Evolutionary conservation across 208 protist species (phyloP).

Genomic region (Trypanosoma lewisi): DNA sequence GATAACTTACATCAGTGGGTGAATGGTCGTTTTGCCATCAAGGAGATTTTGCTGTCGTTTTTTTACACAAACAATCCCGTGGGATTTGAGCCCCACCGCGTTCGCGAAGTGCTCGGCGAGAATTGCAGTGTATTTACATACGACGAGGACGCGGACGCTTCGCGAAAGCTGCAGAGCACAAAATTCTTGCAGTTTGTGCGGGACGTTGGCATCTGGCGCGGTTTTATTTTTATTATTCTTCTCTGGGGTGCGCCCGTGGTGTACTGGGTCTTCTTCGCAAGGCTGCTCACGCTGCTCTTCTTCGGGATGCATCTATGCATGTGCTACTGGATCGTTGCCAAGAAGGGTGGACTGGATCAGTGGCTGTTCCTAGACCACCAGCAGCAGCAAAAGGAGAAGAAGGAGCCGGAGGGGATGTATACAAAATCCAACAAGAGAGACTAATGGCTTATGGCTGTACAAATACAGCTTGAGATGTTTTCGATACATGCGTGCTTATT

Average conservation of each 20-base stretch:
- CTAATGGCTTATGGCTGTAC: too few relatives aligned
- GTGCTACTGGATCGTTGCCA: constrained; percentile 11
- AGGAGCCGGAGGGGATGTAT: not conserved
- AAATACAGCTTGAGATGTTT: too few relatives aligned
- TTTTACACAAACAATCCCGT: constrained; percentile 65
- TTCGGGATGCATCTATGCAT: constrained; percentile 18
- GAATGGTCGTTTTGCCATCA: constrained; percentile 73
- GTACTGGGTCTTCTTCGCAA: constrained; percentile 11
- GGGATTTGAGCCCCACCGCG: constrained; percentile 55
- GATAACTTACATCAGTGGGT: constrained; percentile 53
- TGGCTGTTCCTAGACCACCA: constrained; percentile 7
- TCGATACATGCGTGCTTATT: too few relatives aligned
- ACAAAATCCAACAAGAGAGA: not conserved
- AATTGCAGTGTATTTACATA: constrained; percentile 44
- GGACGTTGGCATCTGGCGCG: constrained; percentile 24
- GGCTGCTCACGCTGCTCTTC: constrained; percentile 22
- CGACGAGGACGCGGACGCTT: constrained; percentile 42
- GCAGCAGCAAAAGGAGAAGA: not conserved
- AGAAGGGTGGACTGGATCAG: constrained; percentile 18
- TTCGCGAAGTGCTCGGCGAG: constrained; percentile 54
- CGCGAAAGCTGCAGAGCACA: constrained; percentile 9
- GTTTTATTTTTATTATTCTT: constrained; percentile 17
- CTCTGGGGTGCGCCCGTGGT: constrained; percentile 28
- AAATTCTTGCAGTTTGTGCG: constrained; percentile 19
- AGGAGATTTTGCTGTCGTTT: constrained; percentile 76